These are phyloP conservation scores for Knufia fluminis DNA, from an alignment of 2,329 filamentous ascomycete genomes.

Conservation along the genomic window DNA sequence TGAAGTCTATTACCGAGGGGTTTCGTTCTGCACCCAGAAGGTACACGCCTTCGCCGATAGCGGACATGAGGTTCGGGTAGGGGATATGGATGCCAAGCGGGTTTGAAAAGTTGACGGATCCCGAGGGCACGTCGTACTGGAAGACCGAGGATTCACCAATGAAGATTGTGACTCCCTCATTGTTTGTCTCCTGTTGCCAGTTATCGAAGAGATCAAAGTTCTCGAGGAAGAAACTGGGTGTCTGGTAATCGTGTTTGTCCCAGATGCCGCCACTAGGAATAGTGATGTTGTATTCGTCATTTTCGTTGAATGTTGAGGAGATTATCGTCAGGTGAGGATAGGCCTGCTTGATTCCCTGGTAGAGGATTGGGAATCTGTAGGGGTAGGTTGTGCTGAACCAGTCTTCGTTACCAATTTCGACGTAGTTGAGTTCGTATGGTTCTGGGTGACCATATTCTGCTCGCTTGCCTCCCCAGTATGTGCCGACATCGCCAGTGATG, in stretches of 20 bases:
- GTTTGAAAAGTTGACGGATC: conserved; percentile 40
- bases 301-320: conserved; percentile 34
- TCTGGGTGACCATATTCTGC: conserved; percentile 52
- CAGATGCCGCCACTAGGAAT: conserved; percentile 29
- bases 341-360: conserved; percentile 47
- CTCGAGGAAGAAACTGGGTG: conserved; percentile 31
- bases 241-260: conserved; percentile 38
- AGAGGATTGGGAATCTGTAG: conserved; percentile 50
- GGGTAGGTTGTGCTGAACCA: conserved; percentile 45
- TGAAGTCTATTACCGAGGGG: conserved; percentile 14
- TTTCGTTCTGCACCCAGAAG: conserved; percentile 52
- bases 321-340: conserved; percentile 52
- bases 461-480: conserved; percentile 38
- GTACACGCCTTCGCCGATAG: conserved; percentile 56
- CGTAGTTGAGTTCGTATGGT: conserved; percentile 51
- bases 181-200: conserved; percentile 23
- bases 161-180: conserved; percentile 26
- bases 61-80: conserved; percentile 51
- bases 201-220: conserved; percentile 37
- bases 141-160: conserved; percentile 31
- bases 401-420: conserved; percentile 63
- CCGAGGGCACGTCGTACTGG: conserved; percentile 35
- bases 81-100: conserved; percentile 38
- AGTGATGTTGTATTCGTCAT: conserved; percentile 26
- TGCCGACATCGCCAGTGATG: conserved; percentile 22